Evolutionary conservation across 139 green algal genomes (phyloP), one percentile per base, ranked within the genome.

Genomic region (Volvox africanus): DNA sequence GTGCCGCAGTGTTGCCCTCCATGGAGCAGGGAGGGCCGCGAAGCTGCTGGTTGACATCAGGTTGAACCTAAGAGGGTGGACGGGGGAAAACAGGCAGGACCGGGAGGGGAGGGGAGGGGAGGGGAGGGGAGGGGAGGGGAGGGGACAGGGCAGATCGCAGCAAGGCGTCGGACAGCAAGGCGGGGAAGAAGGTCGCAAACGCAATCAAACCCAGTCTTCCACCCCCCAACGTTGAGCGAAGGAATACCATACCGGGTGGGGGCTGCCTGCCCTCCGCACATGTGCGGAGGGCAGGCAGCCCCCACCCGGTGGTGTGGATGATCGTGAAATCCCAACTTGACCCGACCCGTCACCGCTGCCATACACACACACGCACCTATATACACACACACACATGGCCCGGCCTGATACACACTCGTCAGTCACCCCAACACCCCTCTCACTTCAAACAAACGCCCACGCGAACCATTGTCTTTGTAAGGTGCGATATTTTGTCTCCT

Each of bases 21-120:
- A 96, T 68, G 93, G 89, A 0, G 87, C 73, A 28, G 98, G 94
- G 85, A 99, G 96, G 35, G 96, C 95, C 24, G 91, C 80, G 90
- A 96, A 99, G 80, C 85, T 96, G 81, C n/a, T 80, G 35, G 96
- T 99, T 67, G 93, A 79, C 61, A 95, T 93, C 24, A 99, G 90
- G 76, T 93, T 86, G 89, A 99, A 97, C 83, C 97, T 92, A 28
- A 73, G 21, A 2, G 65, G 11, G 65, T 2, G 65, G 84, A 17
- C 16, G 6, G 26, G 67, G 44, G 1, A 19, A 55, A 30, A 35
- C 24, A 44, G 30, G 36, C 61, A 75, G 32, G 61, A 77, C 20
- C 73, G 78, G 65, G 30, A 65, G 32, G 36, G 84, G 28, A 36
- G 67, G 22, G 0, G 84, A 80, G 30, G 87, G 32, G 28, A 36